These are phyloP conservation scores for Globisporangium solare DNA, from an alignment of 352 stramenopile species.

Conservation along the genomic window DNA sequence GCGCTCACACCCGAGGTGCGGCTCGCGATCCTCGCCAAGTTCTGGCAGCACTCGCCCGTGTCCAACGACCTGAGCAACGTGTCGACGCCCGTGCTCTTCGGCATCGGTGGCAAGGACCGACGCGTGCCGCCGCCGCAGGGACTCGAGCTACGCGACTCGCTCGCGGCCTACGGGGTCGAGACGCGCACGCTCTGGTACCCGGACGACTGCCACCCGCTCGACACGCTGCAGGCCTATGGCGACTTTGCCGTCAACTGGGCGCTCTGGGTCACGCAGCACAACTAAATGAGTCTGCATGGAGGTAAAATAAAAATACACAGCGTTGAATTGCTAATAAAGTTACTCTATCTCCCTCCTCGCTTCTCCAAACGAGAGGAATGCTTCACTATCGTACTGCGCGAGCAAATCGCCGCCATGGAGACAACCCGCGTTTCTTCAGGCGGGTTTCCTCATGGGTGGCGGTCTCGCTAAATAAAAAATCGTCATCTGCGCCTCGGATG, in stretches of 20 bases:
- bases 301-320: background rate
- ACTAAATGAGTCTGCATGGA: no score
- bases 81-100: slow-evolving; percentile 88
- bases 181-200: slow-evolving; percentile 71
- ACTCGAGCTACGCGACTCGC: slow-evolving; percentile 90
- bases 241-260: slow-evolving; percentile 79
- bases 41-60: slow-evolving; percentile 90
- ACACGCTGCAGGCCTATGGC: slow-evolving; percentile 53
- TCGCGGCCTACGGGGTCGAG: slow-evolving; percentile 50
- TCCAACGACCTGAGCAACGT: slow-evolving; percentile 81
- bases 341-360: slow-evolving; percentile 1
- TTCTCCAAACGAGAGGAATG: background rate
- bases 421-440: background rate
- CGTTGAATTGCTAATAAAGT: background rate
- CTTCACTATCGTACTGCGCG: background rate
- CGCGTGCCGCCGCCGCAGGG: slow-evolving; percentile 90
- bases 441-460: background rate
- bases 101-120: slow-evolving; percentile 88
- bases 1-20: slow-evolving; percentile 40
- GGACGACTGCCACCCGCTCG: slow-evolving; percentile 67
- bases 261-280: slow-evolving; percentile 66
- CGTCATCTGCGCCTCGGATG: background rate
- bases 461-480: slow-evolving; percentile 10
- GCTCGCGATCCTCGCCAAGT: slow-evolving; percentile 56
- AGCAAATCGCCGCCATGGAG: background rate